A percentile compares a stretch with the other conserved stretches of the same genome.
phyloP scores from a whole-genome alignment of 78 protist species.

The Mantamonas sphyraenae region DNA sequence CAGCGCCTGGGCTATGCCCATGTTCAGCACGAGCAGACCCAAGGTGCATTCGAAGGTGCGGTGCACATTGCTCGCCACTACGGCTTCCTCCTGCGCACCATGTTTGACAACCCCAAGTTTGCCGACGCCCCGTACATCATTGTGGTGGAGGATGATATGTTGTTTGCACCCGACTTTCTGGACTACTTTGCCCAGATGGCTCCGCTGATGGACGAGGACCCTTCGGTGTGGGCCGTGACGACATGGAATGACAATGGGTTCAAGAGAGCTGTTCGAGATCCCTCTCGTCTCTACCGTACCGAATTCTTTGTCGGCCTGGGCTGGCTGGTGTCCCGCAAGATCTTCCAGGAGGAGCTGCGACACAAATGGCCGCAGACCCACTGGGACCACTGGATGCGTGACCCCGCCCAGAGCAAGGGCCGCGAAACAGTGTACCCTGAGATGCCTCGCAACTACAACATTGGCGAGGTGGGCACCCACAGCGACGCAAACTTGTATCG shows the following conservation, averaged over 20 bases:
- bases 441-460: neutral
- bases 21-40: neutral
- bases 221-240: neutral
- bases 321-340: neutral
- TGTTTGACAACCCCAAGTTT: neutral
- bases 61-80: neutral
- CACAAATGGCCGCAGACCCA: neutral
- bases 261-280: neutral
- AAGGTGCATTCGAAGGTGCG: neutral
- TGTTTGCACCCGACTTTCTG: neutral
- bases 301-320: neutral
- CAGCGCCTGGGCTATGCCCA: neutral
- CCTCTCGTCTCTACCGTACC: neutral
- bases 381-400: neutral
- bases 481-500: neutral
- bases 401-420: neutral
- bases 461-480: neutral
- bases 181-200: neutral
- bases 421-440: neutral
- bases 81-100: neutral
- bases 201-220: neutral
- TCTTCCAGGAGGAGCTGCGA: neutral
- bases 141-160: neutral
- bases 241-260: neutral
- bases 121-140: neutral